These are phyloP conservation scores for Neonectria neomacrospora DNA, from an alignment of 2,329 filamentous ascomycete species.

Conservation along the genomic window DNA sequence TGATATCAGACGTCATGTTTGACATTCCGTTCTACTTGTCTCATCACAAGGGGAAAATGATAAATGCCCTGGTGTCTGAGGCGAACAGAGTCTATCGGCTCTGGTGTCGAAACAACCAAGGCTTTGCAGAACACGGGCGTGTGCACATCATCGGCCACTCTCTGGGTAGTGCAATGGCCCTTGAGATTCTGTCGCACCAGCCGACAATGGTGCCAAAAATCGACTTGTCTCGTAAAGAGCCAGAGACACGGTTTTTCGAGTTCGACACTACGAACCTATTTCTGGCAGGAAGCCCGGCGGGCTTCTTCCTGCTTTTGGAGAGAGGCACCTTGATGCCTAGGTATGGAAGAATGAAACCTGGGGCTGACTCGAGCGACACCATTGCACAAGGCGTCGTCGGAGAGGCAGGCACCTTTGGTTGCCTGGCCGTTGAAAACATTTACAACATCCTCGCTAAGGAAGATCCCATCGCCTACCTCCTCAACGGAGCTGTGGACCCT, in stretches of 20 bases:
- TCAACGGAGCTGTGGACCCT: conserved; percentile 90
- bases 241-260: conserved; percentile 75
- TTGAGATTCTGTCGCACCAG: conserved; percentile 91
- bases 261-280: conserved; percentile 94
- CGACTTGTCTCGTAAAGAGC: conserved; percentile 53
- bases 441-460: conserved; percentile 87
- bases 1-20: conserved; percentile 98
- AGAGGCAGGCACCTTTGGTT: conserved; percentile 84
- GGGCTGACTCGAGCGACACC: conserved; percentile 72
- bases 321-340: conserved; percentile 78
- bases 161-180: conserved; percentile 91
- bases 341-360: conserved; percentile 78
- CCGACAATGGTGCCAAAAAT: conserved; percentile 74
- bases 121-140: conserved; percentile 81
- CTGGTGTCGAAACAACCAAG: conserved; percentile 94
- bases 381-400: conserved; percentile 73
- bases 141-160: conserved; percentile 96
- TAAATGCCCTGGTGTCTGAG: conserved; percentile 85
- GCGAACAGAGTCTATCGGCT: conserved; percentile 95
- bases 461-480: conserved; percentile 86
- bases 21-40: conserved; percentile 99
- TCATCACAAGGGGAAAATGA: conserved; percentile 95
- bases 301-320: conserved; percentile 92
- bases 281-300: conserved; percentile 87
- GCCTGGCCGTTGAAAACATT: conserved; percentile 92